Conservation (phyloP, 108 stramenopile species). For the Cyclotella distinguenda region DNA sequence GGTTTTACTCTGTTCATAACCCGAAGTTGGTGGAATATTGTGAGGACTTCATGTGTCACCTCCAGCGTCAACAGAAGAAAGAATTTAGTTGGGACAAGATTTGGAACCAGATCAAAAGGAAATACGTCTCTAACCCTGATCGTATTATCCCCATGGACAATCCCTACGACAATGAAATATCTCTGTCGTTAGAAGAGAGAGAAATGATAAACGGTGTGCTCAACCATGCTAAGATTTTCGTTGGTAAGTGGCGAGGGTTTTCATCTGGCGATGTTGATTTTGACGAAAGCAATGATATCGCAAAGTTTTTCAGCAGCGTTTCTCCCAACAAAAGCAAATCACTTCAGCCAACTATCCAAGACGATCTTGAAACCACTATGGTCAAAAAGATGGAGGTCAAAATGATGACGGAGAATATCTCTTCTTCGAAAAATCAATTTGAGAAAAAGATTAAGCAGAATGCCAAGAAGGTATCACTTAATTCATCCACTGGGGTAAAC, state of each 20-base stretch:
- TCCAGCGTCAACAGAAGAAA: conserved; percentile 29
- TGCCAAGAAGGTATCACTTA: no score
- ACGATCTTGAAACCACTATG: conserved; percentile 15
- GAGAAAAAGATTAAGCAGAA: no score
- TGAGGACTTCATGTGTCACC: conserved; percentile 41
- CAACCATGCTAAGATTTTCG: conserved; percentile 25
- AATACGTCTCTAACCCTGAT: conserved; percentile 54
- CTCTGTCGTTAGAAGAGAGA: conserved; percentile 40
- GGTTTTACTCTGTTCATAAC: conserved; percentile 57
- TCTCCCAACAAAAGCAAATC: conserved; percentile 5
- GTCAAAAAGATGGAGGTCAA: conserved; percentile 24
- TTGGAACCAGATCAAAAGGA: conserved; percentile 37
- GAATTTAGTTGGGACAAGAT: conserved; percentile 44
- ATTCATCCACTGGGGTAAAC: no score
- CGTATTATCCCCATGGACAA: conserved; percentile 49
- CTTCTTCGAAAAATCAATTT: no score
- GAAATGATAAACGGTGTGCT: conserved; percentile 45
- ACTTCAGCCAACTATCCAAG: not conserved
- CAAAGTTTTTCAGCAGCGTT: conserved; percentile 24
- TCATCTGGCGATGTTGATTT: conserved; percentile 22
- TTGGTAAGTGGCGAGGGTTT: conserved; percentile 23
- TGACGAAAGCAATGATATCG: conserved; percentile 43
- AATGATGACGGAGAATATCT: conserved; percentile 4
- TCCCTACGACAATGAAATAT: conserved; percentile 33
- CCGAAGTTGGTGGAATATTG: conserved; percentile 41